These are phyloP conservation scores for Monascus ruber DNA, from an alignment of 2,329 filamentous ascomycete species.

Conservation along the genomic window DNA sequence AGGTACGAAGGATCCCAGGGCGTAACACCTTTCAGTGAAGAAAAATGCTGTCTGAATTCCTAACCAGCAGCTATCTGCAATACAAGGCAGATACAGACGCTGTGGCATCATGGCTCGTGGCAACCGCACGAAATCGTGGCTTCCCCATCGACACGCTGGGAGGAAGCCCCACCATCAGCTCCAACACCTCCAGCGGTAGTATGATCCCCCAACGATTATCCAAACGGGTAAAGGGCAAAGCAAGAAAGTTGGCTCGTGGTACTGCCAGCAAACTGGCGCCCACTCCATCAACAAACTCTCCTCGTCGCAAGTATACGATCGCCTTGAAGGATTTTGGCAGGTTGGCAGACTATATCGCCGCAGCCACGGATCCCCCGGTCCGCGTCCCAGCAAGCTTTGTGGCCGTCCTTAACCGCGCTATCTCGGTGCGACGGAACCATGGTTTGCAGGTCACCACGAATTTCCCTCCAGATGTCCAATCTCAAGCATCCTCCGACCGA, in stretches of 20 bases:
- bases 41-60: slow-evolving; percentile 6
- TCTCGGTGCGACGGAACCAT: slow-evolving; percentile 2
- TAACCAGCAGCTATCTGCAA: slow-evolving; percentile 12
- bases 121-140: slow-evolving; percentile 13
- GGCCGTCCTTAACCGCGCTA: slow-evolving; percentile 2
- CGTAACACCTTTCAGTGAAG: no score
- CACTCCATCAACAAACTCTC: background rate
- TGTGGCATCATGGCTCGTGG: slow-evolving; percentile 17
- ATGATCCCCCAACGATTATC: no score
- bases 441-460: background rate
- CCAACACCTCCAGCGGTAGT: slow-evolving; percentile 2
- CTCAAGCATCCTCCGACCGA: background rate
- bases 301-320: slow-evolving; percentile 3
- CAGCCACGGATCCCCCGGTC: slow-evolving; percentile 1
- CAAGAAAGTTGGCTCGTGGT: slow-evolving; percentile 2
- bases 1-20: no score
- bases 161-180: slow-evolving; percentile 1
- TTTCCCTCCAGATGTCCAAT: background rate
- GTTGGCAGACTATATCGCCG: slow-evolving; percentile 5
- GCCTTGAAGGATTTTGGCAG: slow-evolving; percentile 5
- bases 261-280: no score
- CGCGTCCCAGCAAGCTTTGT: slow-evolving; percentile 2
- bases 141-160: slow-evolving; percentile 6
- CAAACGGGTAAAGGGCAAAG: slow-evolving; percentile 3
- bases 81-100: slow-evolving; percentile 18